These are phyloP conservation scores for Amniculicola lignicola DNA, from an alignment of 495 filamentous ascomycete species.

Conservation along the genomic window DNA sequence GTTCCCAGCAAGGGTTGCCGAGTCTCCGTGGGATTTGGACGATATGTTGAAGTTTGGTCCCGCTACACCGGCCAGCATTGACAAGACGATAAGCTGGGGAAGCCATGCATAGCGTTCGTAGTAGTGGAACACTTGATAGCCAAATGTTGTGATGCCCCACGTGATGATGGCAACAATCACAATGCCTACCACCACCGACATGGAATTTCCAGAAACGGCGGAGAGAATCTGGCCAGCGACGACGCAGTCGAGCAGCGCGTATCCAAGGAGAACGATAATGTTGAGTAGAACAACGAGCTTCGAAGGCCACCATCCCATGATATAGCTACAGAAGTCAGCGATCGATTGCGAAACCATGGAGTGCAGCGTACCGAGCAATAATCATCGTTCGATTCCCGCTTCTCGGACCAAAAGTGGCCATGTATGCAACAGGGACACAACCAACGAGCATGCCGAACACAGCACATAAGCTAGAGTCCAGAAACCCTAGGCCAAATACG, in stretches of 20 bases:
- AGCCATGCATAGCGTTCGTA: slow-evolving; percentile 73
- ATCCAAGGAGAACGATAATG: slow-evolving; percentile 68
- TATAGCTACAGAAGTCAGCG: slow-evolving; percentile 45
- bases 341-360: neutral
- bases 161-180: slow-evolving; percentile 64
- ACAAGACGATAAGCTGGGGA: slow-evolving; percentile 62
- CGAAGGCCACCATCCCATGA: slow-evolving; percentile 78
- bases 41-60: slow-evolving; percentile 60
- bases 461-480: slow-evolving; percentile 62
- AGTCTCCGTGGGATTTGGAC: slow-evolving; percentile 49
- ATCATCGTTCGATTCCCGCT: slow-evolving; percentile 72
- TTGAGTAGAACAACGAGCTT: slow-evolving; percentile 72
- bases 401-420: slow-evolving; percentile 68
- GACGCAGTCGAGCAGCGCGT: slow-evolving; percentile 66
- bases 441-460: slow-evolving; percentile 60
- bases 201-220: slow-evolving; percentile 59
- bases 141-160: slow-evolving; percentile 68
- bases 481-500: slow-evolving; percentile 66
- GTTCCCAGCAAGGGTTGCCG: slow-evolving; percentile 56
- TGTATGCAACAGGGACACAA: slow-evolving; percentile 59
- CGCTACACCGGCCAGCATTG: slow-evolving; percentile 65
- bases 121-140: slow-evolving; percentile 66
- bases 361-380: slow-evolving; percentile 49
- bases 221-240: slow-evolving; percentile 73
- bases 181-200: slow-evolving; percentile 71